Evolutionary conservation across 2,329 filamentous ascomycete genomes (phyloP).

Genomic region (Trichophyton mentagrophytes): DNA sequence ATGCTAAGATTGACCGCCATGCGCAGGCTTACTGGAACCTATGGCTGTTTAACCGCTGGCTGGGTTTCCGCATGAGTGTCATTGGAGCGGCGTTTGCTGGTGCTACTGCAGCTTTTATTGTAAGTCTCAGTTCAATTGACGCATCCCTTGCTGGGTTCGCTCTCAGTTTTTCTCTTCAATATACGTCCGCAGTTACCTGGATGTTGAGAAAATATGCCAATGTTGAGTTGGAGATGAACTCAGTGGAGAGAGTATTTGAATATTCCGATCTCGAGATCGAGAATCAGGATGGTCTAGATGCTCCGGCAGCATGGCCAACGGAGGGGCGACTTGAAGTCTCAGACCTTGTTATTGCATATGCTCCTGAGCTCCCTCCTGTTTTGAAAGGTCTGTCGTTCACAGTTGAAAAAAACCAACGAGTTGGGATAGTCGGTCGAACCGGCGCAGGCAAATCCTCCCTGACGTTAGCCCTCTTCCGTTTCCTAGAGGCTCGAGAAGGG

Average conservation of each 20-base stretch:
- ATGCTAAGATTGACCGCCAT: constrained; percentile 55
- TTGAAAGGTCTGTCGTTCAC: constrained; percentile 56
- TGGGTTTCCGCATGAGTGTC: constrained; percentile 58
- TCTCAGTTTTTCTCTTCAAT: constrained; percentile 59
- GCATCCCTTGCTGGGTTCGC: constrained; percentile 64
- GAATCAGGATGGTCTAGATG: constrained; percentile 46
- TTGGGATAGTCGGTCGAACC: constrained; percentile 67
- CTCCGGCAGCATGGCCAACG: constrained; percentile 62
- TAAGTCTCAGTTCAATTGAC: constrained; percentile 49
- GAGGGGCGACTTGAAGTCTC: constrained; percentile 61
- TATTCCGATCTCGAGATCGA: constrained; percentile 59
- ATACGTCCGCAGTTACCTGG: constrained; percentile 52
- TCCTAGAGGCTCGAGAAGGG: constrained; percentile 56
- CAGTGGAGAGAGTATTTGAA: constrained; percentile 62
- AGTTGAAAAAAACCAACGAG: constrained; percentile 53
- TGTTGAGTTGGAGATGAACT: constrained; percentile 67
- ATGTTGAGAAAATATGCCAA: constrained; percentile 55
- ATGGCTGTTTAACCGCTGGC: constrained; percentile 65
- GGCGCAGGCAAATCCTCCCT: constrained; percentile 67
- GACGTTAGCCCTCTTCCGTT: constrained; percentile 64
- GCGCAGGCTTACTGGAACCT: constrained; percentile 53
- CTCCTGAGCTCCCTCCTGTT: constrained; percentile 56
- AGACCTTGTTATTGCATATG: constrained; percentile 60
- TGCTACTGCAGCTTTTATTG: constrained; percentile 51
- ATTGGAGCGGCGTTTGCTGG: constrained; percentile 58